A percentile compares a stretch with the other conserved stretches of the same genome.
phyloP scores from a whole-genome alignment of 2,329 filamentous ascomycete genomes.

The Mariannaea elegans region DNA sequence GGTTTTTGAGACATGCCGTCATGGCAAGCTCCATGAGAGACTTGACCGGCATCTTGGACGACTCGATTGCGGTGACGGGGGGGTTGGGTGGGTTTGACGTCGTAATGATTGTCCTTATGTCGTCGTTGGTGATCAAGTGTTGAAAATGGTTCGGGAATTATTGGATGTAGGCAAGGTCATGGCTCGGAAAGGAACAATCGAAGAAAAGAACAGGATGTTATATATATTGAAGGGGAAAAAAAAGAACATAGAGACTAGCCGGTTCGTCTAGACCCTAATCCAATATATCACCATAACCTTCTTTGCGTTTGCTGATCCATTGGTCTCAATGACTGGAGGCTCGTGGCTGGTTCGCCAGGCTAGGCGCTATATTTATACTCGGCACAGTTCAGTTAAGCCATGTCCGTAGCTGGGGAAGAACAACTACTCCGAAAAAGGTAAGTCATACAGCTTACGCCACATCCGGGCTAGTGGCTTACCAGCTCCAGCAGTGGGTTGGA shows the following conservation, averaged over 20 bases:
- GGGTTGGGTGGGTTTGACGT: not conserved
- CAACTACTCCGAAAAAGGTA: not conserved
- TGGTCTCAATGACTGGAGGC: not conserved
- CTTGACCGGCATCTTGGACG: slow-evolving; percentile 52
- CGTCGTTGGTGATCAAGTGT: not conserved
- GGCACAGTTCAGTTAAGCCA: not conserved
- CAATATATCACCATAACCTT: not conserved
- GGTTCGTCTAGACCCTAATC: not conserved
- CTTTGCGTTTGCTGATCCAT: not conserved
- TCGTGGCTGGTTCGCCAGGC: not conserved
- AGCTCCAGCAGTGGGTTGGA: slow-evolving; percentile 9
- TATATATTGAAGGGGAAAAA: not conserved
- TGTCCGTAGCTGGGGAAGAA: not conserved
- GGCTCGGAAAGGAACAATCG: not conserved
- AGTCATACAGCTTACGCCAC: not conserved
- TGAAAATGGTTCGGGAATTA: no score
- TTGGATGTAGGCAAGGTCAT: slow-evolving; percentile 10
- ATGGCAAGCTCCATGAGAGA: slow-evolving; percentile 62
- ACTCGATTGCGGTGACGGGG: not conserved
- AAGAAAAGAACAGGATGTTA: not conserved
- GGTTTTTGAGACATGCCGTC: slow-evolving; percentile 61
- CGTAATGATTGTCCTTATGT: not conserved
- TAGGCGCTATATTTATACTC: not conserved
- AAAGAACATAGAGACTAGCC: not conserved
- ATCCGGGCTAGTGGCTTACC: slow-evolving; percentile 8